Base-by-base conservation (phyloP, 805 yeast species). In the Lipomyces mesembrius region DNA sequence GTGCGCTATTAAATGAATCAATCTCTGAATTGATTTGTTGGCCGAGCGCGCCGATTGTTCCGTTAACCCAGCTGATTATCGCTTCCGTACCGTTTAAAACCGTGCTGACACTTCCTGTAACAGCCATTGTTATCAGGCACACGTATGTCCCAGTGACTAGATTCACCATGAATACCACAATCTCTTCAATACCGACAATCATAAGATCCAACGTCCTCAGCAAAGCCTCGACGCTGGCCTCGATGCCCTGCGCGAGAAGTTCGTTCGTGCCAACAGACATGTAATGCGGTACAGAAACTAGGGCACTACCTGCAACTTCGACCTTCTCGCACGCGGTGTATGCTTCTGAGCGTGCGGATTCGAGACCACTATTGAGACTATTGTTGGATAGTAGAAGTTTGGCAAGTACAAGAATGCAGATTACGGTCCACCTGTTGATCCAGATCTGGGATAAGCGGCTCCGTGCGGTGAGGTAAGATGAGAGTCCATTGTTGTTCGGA, bases 131-230 rank as follows among this genome's bases (percentile, higher is more conserved):
- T 14, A 92, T 76, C 14, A 95, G 80, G 77, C 99, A 95, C 0
- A 89, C 88, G 77, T 91, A 91, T 0, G 98, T 95, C 0, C 98
- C 98, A 1, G 92, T 77, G 59, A 89, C 84, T 70, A 94, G 73
- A 39, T 92, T 92, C 8, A 94, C 78, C 7, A 86, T 79, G 74
- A 94, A 91, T 3, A 85, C 74, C 0, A 91, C 75, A 53, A 92
- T 69, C 54, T 83, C 81, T 71, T 90, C 88, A 7, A 88, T 79
- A 0, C 87, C 88, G 0, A 85, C 83, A 0, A 91, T 74, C 11
- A 86, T 72, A 59, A 87, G 65, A 0, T 81, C 73, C 11, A 90
- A 63, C 0, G 83, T 70, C 1, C 79, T 75, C 35, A 83, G 73
- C 9, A 87, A 78, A 0, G 82, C 85, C 9, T 80, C 76, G 46